These are phyloP conservation scores for Mytilinidion resinicola DNA, from an alignment of 495 filamentous ascomycete genomes.

Conservation along the genomic window DNA sequence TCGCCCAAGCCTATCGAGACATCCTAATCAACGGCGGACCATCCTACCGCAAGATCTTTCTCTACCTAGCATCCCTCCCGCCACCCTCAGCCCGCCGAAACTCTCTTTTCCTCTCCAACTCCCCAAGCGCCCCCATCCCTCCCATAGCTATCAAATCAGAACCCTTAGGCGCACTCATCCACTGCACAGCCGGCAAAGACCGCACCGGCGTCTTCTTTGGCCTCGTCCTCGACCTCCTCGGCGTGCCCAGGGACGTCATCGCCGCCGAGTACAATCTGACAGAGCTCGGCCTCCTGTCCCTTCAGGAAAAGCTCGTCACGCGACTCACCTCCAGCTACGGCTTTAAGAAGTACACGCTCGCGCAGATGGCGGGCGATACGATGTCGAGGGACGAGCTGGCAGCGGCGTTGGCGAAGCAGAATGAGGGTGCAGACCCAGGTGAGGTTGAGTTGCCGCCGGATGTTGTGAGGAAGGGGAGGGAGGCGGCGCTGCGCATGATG, in stretches of 20 bases:
- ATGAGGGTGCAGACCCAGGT: not conserved
- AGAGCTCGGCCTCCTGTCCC: constrained; percentile 27
- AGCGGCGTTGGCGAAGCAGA: not conserved
- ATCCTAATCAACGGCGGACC: constrained; percentile 30
- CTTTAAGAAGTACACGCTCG: constrained; percentile 12
- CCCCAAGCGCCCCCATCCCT: not conserved
- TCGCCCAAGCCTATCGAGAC: constrained; percentile 34
- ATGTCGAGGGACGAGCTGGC: constrained; percentile 2
- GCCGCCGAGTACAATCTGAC: constrained; percentile 37
- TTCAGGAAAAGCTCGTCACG: constrained; percentile 9
- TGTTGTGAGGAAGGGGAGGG: constrained; percentile 27
- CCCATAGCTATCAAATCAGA: not conserved
- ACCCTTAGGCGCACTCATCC: constrained; percentile 30
- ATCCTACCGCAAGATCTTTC: constrained; percentile 30
- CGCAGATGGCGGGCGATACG: constrained; percentile 2
- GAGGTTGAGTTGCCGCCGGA: constrained; percentile 8
- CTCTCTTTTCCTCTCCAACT: not conserved
- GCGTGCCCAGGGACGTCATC: constrained; percentile 25
- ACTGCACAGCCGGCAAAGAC: constrained; percentile 43
- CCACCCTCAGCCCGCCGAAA: not conserved
- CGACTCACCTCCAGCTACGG: constrained; percentile 4
- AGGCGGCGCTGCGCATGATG: constrained; percentile 31
- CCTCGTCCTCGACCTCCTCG: constrained; percentile 32
- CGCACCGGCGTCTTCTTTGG: constrained; percentile 39
- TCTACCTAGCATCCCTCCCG: constrained; percentile 23